Percentiles rank a stretch among this genome's conserved stretches.
phyloP scores from a whole-genome alignment of 768 basidiomycete genomes.

The Candolleomyces efflorescens region DNA sequence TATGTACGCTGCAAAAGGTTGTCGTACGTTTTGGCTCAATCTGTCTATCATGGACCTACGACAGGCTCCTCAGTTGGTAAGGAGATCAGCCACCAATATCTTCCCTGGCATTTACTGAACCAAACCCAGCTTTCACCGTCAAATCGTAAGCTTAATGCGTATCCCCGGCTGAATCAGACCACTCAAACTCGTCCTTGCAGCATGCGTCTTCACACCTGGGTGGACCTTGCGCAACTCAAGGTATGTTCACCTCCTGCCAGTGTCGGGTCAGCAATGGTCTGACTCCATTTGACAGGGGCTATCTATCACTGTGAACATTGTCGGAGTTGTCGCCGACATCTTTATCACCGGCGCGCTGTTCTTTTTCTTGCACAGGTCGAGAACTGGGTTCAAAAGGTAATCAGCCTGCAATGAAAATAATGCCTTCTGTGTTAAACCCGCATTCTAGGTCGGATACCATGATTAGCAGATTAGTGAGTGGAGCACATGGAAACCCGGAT shows the following conservation, averaged over 20 bases:
- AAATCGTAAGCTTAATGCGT: constrained; percentile 34
- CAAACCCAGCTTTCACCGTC: constrained; percentile 37
- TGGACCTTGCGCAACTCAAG: constrained; percentile 41
- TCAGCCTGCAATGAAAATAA: constrained; percentile 5
- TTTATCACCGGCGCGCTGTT: constrained; percentile 47
- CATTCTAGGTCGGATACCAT: constrained; percentile 44
- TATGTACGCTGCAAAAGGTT: constrained; percentile 16
- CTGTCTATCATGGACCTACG: background rate
- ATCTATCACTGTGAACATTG: constrained; percentile 52
- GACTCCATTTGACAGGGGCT: constrained; percentile 31
- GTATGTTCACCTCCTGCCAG: constrained; percentile 17
- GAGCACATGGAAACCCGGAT: background rate
- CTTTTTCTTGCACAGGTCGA: constrained; percentile 44
- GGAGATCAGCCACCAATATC: constrained; percentile 9
- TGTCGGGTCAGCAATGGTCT: background rate
- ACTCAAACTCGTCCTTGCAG: background rate
- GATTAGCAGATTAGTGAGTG: constrained; percentile 44
- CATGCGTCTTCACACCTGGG: constrained; percentile 34
- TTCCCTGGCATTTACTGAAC: constrained; percentile 3
- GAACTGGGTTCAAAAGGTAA: constrained; percentile 51
- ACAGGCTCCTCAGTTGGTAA: constrained; percentile 40
- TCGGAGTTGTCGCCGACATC: constrained; percentile 47
- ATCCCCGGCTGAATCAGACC: background rate
- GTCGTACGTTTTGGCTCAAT: background rate
- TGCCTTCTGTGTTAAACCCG: background rate